Evolutionary conservation across 148 eudicot species (phyloP), one percentile per base, ranked within the genome.

Genomic region (Suaeda aralocaspica): DNA sequence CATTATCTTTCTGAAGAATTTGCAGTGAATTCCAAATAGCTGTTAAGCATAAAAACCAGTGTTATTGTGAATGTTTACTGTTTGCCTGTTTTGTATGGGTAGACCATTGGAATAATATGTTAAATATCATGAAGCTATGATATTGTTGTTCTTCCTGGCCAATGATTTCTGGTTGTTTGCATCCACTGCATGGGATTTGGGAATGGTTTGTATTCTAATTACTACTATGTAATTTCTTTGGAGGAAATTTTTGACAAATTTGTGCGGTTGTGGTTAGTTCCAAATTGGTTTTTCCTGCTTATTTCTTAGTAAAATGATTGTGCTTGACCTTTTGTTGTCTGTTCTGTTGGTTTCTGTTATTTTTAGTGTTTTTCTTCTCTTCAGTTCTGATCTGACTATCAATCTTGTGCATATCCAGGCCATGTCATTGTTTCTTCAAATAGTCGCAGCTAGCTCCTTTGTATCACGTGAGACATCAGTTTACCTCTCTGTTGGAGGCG

Each of bases 401-500:
- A 22, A 18, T 33, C 71, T 80, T 66, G 26, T 58, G 14, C 36
- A 24, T 71, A 48, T 72, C 66, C 88, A 91, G 97, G 89, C 92
- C 67, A 31, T 83, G 56, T 71, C 97, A 45, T 75, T 88, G 84
- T 83, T 77, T 61, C 72, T 86, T 58, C 87, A 87, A 79, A 89
- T 84, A 52, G 31, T 67, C 70, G 97, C 89, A 22, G 87, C 91
- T 28, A 76, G 83, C 74, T 80, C 87, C 41, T 70, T 75, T 46
- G 82, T 87, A 50, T 75, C 87, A 11, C 81, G 64, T 31, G 72
- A 70, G 70, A 72, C 61, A 68, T 81, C 83, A 28, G 66, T 85
- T 45, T 91, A 84, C 79, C 88, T 91, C 48, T 88, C 97, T 69
- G 87, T 91, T 73, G 97, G 97, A 60, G 90, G 94, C 64, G 81